Evolutionary conservation across 768 basidiomycete genomes (phyloP).

Genomic region (Pleurotus salmoneostramineus): DNA sequence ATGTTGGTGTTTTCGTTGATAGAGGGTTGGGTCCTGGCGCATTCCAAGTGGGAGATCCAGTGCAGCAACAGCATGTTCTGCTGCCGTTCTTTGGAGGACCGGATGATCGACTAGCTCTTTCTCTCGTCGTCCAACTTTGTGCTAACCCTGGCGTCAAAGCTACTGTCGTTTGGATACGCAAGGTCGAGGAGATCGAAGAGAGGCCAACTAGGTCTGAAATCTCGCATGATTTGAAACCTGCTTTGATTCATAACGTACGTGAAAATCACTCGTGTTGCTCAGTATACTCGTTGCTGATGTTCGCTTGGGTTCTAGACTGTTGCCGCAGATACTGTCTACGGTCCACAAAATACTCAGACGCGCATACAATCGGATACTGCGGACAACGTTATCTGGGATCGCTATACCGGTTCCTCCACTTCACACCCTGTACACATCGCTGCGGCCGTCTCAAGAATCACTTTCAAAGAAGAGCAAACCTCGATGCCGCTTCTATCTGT

Average conservation of each 20-base stretch:
- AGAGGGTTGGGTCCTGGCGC: slow-evolving; percentile 40
- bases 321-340: slow-evolving; percentile 73
- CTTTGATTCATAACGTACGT: slow-evolving; percentile 28
- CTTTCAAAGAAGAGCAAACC: slow-evolving; percentile 50
- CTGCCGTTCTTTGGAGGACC: slow-evolving; percentile 93
- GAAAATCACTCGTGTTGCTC: slow-evolving; percentile 3
- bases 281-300: neutral
- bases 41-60: slow-evolving; percentile 12
- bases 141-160: slow-evolving; percentile 59
- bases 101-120: slow-evolving; percentile 84
- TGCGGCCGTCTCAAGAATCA: slow-evolving; percentile 55
- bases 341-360: slow-evolving; percentile 31
- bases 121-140: slow-evolving; percentile 79
- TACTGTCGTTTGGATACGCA: slow-evolving; percentile 65
- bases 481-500: slow-evolving; percentile 54
- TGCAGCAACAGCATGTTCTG: slow-evolving; percentile 63
- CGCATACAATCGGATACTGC: slow-evolving; percentile 76
- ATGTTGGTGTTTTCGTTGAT: slow-evolving; percentile 88
- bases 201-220: slow-evolving; percentile 19
- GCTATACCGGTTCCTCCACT: slow-evolving; percentile 38
- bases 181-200: slow-evolving; percentile 27
- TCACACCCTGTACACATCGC: slow-evolving; percentile 23
- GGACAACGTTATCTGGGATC: slow-evolving; percentile 75
- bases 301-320: slow-evolving; percentile 27
- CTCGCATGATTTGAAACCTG: slow-evolving; percentile 17